A percentile compares a stretch with the other conserved stretches of the same genome.
Conservation (phyloP, 2,329 filamentous ascomycete genomes). For the Balansia obtecta region DNA sequence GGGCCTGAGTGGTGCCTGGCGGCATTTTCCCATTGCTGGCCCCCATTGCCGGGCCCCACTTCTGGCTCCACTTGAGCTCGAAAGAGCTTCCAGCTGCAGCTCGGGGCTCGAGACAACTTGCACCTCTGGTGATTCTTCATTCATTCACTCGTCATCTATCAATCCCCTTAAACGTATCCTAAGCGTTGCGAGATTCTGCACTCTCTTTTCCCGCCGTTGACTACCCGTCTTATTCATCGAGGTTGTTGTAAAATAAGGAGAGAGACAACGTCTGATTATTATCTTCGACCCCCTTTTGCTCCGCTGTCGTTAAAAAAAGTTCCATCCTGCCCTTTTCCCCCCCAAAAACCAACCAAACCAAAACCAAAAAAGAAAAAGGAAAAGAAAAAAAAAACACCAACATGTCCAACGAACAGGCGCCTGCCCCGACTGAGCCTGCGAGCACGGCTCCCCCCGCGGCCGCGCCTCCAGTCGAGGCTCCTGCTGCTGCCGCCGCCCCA, state of each 20-base stretch:
- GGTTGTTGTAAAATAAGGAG: too few relatives aligned
- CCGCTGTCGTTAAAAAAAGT: neutral
- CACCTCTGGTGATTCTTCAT: neutral
- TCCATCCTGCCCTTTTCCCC: neutral
- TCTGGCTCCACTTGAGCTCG: neutral
- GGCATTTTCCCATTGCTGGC: neutral
- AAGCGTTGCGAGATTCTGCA: too few relatives aligned
- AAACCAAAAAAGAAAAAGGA: too few relatives aligned
- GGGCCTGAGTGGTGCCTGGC: neutral
- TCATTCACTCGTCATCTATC: neutral
- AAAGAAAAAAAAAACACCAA: too few relatives aligned
- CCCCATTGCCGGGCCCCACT: neutral
- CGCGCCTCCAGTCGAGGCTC: neutral
- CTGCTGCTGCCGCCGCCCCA: slow-evolving; percentile 1
- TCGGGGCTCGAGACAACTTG: neutral
- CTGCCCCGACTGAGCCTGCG: slow-evolving; percentile 4
- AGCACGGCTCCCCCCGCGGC: neutral
- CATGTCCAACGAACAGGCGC: slow-evolving; percentile 15
- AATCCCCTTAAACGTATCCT: neutral
- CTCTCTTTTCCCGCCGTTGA: too few relatives aligned
- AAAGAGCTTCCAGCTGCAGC: neutral
- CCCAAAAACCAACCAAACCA: too few relatives aligned
- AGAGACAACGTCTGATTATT: neutral
- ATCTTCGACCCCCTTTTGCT: neutral
- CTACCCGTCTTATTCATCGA: too few relatives aligned